Base-by-base conservation (phyloP, 1,284 basidiomycete species). In the Ganoderma meredithae region DNA sequence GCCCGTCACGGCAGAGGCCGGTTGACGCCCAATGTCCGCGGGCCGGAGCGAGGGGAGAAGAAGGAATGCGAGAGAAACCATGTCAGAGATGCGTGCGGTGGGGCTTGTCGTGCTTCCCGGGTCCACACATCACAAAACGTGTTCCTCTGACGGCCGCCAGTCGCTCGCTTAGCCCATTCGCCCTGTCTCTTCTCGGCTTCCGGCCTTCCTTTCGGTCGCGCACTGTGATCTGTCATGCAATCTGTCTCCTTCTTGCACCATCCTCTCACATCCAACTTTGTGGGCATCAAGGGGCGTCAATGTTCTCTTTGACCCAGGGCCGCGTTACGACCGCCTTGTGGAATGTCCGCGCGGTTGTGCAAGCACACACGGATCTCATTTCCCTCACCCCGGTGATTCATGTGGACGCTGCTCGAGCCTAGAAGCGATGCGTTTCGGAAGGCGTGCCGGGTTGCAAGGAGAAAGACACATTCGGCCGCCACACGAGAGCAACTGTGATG, bases 301-400 rank as follows among this genome's bases (percentile, higher is more conserved):
- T 67, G 49, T 67, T 69, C 33, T 31, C 43, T 70, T 60, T 67
- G 71, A 70, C 65, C 56, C 65, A 70, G 69, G 17, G 31, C 64
- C 56, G 44, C 47, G 61, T 66, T 44, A 59, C 49, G 33, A 53
- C 36, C 68, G 53, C 63, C 68, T 40, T 39, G 9, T 43, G 53
- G 47, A 25, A 40, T 60, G 52, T 44, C 22, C 49, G 41, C 40
- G 25, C 43, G 43, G 58, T 43, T 55, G 52, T 22, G 19, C 25
- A 31, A 60, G 36, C 19, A 59, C 63, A 39, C 43, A 61, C 64
- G 61, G 60, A 68, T 65, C 60, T 62, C 60, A 66, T 70, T 56
- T 39, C 5, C 12, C 17, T 31, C 19, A 39, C 17, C 17, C 56
- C 19, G 36, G 56, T 40, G 22, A 39, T 41, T 41, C 58, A 33